These are phyloP conservation scores for Mortierella sp. DNA, from an alignment of 371 early-diverging fungal genomes.

Conservation along the genomic window DNA sequence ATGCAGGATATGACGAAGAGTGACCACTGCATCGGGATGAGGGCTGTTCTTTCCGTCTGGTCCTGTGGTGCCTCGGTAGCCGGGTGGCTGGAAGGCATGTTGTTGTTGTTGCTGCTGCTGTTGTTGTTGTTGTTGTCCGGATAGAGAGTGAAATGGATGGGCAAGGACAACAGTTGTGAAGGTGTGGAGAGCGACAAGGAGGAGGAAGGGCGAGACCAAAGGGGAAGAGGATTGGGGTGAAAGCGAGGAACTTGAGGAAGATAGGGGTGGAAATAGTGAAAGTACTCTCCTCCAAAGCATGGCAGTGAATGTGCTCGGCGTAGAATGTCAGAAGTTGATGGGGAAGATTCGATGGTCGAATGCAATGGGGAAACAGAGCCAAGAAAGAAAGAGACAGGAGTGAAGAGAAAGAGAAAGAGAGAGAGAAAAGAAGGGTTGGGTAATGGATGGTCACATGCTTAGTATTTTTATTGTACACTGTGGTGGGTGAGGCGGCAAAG, in stretches of 20 bases:
- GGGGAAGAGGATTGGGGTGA: neutral
- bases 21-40: constrained; percentile 30
- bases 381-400: neutral
- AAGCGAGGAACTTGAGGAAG: too few relatives aligned
- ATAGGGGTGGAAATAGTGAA: too few relatives aligned
- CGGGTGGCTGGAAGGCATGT: neutral
- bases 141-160: constrained; percentile 24
- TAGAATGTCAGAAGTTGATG: too few relatives aligned
- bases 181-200: constrained; percentile 13
- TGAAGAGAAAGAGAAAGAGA: neutral
- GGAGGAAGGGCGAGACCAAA: constrained; percentile 1
- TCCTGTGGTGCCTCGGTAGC: neutral
- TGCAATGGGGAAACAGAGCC: constrained; percentile 1
- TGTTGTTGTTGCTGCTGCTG: constrained; percentile 6
- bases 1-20: constrained; percentile 41
- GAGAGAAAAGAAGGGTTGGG: neutral
- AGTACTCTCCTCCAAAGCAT: too few relatives aligned
- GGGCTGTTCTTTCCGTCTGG: too few relatives aligned
- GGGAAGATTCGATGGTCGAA: too few relatives aligned
- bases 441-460: too few relatives aligned
- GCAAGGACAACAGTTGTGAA: neutral
- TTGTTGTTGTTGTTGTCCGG: constrained; percentile 1
- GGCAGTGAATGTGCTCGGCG: too few relatives aligned
- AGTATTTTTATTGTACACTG: too few relatives aligned
- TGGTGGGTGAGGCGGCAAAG: neutral